A percentile compares a stretch with the other conserved stretches of the same genome.
Evolutionary conservation across 192 early-diverging fungal genomes (phyloP).

Genomic region (Podila horticola): DNA sequence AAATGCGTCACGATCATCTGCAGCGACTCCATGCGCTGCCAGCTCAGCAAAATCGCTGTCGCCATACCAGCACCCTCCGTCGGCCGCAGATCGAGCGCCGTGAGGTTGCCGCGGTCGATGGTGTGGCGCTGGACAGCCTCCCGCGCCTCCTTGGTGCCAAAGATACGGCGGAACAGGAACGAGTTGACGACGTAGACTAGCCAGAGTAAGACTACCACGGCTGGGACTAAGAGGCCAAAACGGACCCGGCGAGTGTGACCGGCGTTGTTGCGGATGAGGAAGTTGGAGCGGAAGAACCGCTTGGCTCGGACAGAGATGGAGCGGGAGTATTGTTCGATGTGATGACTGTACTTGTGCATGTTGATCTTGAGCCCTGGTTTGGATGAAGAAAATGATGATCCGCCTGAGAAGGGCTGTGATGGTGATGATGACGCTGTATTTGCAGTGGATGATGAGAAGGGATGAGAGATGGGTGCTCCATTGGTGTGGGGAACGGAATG

Average conservation of each 20-base stretch:
- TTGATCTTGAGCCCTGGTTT: slow-evolving; percentile 24
- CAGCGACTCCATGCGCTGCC: slow-evolving; percentile 50
- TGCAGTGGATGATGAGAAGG: not conserved
- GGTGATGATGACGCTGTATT: not conserved
- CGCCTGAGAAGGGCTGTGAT: not conserved
- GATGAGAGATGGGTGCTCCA: not conserved
- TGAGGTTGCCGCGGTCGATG: slow-evolving; percentile 44
- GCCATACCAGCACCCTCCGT: slow-evolving; percentile 57
- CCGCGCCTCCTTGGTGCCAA: slow-evolving; percentile 5
- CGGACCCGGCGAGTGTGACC: slow-evolving; percentile 39
- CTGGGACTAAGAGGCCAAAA: slow-evolving; percentile 29
- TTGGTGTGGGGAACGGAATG: slow-evolving; percentile 12
- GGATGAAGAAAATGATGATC: slow-evolving; percentile 1
- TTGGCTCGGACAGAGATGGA: slow-evolving; percentile 15
- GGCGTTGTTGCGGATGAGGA: slow-evolving; percentile 13
- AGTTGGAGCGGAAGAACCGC: slow-evolving; percentile 25
- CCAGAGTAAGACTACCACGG: not conserved
- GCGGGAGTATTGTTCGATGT: slow-evolving; percentile 28
- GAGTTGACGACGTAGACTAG: slow-evolving; percentile 18
- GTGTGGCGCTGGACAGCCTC: slow-evolving; percentile 9
- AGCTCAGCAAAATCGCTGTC: slow-evolving; percentile 56
- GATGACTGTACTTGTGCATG: slow-evolving; percentile 21
- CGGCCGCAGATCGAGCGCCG: slow-evolving; percentile 54
- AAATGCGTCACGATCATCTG: slow-evolving; percentile 58
- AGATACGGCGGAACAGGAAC: slow-evolving; percentile 23